Base-by-base conservation (phyloP, 140 eudicot species). In the Anethum foeniculum region DNA sequence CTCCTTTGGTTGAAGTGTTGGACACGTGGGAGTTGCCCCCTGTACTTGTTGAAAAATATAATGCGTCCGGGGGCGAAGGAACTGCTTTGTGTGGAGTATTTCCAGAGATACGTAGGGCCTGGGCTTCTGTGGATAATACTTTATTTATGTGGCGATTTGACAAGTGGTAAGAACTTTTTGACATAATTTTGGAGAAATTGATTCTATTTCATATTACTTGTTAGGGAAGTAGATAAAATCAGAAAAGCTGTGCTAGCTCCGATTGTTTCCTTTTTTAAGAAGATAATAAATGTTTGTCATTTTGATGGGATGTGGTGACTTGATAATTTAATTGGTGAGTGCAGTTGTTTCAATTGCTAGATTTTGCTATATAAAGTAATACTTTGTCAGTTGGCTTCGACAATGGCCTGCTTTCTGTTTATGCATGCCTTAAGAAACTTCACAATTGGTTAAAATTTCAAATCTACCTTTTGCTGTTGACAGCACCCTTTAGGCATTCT, bases 71-170 rank as follows among this genome's bases (percentile, higher is more conserved):
- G 58, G 99, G 99, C 32, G 98, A 93, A 89, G 99, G 98, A 87
- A 91, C 96, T 64, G 99, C 99, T 32, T 81, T 95, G 79, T 95
- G 99, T 91, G 99, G 99, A 69, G 84, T 95, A 74, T 95, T 95
- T 86, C 97, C 99, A 8, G 99, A 95, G 85, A 93, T 95, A 71
- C 99, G 98, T 56, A 88, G 99, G 75, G 99, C 99, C 21, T 95
- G 99, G 99, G 99, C 99, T 46, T 90, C 99, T 12, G 97, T 95
- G 36, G 99, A 95, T 80, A 93, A 95, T 76, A 88, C 97, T 71
- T 82, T 95, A 43, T 95, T 95, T 84, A 93, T 95, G 56, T 95
- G 99, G 99, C 96, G 98, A 48, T 95, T 95, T 81, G 99, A 95
- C 84, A 95, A 93, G 86, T 91, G 98, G 98, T 91, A 36, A 89